Percentiles rank a stretch among this genome's conserved stretches.
phyloP scores from a whole-genome alignment of 1,284 basidiomycete genomes.

The Meripilus lineatus region DNA sequence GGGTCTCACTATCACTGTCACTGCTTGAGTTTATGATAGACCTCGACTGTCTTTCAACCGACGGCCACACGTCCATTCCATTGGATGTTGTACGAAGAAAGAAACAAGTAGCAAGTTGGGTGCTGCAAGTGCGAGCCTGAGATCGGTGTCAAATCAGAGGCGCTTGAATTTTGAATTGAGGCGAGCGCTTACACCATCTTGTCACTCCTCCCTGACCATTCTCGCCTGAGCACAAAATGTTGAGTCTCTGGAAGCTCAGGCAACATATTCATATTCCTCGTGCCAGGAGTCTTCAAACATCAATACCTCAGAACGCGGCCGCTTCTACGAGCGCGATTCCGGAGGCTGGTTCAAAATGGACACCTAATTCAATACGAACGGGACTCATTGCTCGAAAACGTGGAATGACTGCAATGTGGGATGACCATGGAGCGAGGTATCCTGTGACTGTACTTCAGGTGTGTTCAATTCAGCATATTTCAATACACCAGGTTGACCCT shows the following conservation, averaged over 20 bases:
- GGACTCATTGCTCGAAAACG: slow-evolving; percentile 95
- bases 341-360: slow-evolving; percentile 59
- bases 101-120: neutral
- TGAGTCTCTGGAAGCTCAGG: slow-evolving; percentile 44
- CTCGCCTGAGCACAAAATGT: slow-evolving; percentile 33
- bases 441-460: slow-evolving; percentile 97
- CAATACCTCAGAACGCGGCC: slow-evolving; percentile 30
- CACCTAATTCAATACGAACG: slow-evolving; percentile 81
- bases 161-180: slow-evolving; percentile 16
- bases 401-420: slow-evolving; percentile 95
- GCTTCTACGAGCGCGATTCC: slow-evolving; percentile 24
- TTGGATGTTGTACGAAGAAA: slow-evolving; percentile 29
- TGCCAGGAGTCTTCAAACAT: slow-evolving; percentile 35
- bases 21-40: slow-evolving; percentile 2
- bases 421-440: slow-evolving; percentile 80
- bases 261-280: slow-evolving; percentile 31
- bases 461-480: slow-evolving; percentile 24
- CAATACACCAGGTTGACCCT: neutral
- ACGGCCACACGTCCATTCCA: slow-evolving; percentile 72
- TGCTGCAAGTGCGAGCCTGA: neutral
- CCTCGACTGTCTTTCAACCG: slow-evolving; percentile 32
- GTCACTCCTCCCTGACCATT: neutral
- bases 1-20: slow-evolving; percentile 20
- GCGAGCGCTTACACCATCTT: slow-evolving; percentile 7
- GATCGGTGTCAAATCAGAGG: slow-evolving; percentile 1